These are phyloP conservation scores for Rhododendron molle DNA, from an alignment of 148 eudicot genomes.

Conservation along the genomic window DNA sequence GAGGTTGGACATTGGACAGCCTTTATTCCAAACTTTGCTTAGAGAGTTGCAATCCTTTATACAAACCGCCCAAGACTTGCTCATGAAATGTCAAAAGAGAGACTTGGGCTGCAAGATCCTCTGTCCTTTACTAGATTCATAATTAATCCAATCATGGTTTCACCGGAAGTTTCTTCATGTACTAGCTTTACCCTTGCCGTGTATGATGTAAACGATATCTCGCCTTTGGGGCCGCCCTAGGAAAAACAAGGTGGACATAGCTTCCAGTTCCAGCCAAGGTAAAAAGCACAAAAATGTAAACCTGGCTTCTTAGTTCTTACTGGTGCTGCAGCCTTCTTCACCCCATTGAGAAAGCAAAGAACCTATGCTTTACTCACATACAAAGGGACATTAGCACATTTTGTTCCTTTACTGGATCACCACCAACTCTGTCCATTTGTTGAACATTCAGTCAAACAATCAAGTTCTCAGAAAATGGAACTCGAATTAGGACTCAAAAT, in stretches of 20 bases:
- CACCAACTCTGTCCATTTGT: neutral
- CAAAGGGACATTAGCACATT: neutral
- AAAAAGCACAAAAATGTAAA: neutral
- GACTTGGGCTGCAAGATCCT: too few relatives aligned
- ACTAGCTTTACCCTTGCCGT: too few relatives aligned
- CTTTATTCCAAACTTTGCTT: too few relatives aligned
- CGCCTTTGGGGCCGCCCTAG: neutral
- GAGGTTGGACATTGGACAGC: too few relatives aligned
- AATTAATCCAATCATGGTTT: too few relatives aligned
- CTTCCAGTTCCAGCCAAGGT: neutral
- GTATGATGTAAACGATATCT: neutral
- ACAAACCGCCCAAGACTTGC: too few relatives aligned
- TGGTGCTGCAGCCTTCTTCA: neutral
- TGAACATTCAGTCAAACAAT: neutral
- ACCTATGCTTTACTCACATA: constrained; percentile 31
- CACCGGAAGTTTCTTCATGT: neutral
- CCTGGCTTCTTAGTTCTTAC: neutral
- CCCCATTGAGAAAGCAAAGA: constrained; percentile 31
- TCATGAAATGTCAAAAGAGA: too few relatives aligned
- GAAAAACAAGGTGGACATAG: neutral
- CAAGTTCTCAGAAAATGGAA: constrained; percentile 39
- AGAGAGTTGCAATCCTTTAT: too few relatives aligned
- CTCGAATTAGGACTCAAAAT: constrained; percentile 58
- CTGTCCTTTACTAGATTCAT: too few relatives aligned
- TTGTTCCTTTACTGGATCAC: neutral